Evolutionary conservation across 2,329 filamentous ascomycete genomes (phyloP).

Genomic region (Colletotrichum horii): DNA sequence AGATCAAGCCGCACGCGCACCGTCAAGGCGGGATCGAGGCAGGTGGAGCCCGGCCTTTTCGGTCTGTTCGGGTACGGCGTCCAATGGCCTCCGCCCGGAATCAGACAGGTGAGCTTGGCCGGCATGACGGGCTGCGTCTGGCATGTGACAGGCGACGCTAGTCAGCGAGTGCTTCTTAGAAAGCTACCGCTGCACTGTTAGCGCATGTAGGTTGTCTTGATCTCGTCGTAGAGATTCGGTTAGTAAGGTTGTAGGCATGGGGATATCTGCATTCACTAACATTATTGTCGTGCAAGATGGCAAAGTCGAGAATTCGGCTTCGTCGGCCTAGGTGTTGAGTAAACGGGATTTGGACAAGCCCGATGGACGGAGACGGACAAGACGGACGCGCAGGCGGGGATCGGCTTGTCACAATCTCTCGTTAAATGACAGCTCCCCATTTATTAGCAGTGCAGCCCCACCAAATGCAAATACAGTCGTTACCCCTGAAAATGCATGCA

Average conservation of each 20-base stretch:
- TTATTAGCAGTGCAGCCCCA: neutral
- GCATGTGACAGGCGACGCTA: slow-evolving; percentile 8
- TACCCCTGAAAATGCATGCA: too few species aligned
- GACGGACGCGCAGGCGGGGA: neutral
- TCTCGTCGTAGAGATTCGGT: neutral
- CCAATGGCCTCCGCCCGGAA: slow-evolving; percentile 6
- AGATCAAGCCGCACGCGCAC: neutral
- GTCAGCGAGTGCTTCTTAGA: neutral
- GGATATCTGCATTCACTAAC: neutral
- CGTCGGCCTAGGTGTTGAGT: neutral
- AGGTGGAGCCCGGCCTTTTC: slow-evolving; percentile 10
- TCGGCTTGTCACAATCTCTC: neutral
- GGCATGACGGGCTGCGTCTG: neutral
- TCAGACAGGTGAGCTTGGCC: neutral
- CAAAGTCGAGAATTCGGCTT: neutral
- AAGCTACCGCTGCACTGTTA: neutral
- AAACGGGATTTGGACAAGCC: neutral
- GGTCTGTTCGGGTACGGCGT: slow-evolving; percentile 6
- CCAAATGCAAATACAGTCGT: neutral
- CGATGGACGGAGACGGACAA: neutral
- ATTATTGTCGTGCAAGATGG: neutral
- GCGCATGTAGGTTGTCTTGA: neutral
- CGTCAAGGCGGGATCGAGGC: neutral
- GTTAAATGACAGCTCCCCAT: neutral
- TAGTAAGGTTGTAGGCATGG: neutral